Conservation (phyloP, 1,139 yeast species). For the Kodamaea suecica region DNA sequence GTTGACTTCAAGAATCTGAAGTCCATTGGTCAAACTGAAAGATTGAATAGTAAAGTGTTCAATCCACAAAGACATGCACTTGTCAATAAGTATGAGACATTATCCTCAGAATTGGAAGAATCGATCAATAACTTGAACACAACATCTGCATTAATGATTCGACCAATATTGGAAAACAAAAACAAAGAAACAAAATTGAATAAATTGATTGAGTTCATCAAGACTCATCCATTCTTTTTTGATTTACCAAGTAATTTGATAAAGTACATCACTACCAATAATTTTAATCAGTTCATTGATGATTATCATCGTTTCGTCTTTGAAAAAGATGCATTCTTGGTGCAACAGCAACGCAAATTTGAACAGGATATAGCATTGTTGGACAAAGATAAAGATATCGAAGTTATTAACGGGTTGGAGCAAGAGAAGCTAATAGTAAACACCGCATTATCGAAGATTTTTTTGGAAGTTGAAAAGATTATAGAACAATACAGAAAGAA, state of each 20-base stretch:
- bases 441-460: constrained; percentile 40
- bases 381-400: constrained; percentile 16
- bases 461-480: constrained; percentile 64
- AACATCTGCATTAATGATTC: constrained; percentile 64
- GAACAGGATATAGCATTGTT: constrained; percentile 14
- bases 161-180: constrained; percentile 71
- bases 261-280: constrained; percentile 51
- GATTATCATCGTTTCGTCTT: constrained; percentile 61
- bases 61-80: constrained; percentile 33
- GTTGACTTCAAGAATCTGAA: constrained; percentile 34
- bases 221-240: constrained; percentile 60
- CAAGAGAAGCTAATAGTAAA: constrained; percentile 33
- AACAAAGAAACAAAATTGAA: constrained; percentile 57
- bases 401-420: constrained; percentile 17
- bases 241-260: constrained; percentile 66
- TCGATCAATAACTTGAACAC: constrained; percentile 48
- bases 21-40: constrained; percentile 36
- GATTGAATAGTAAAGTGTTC: constrained; percentile 36
- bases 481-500: constrained; percentile 62
- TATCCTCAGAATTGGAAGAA: constrained; percentile 39
- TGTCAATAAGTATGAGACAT: constrained; percentile 20
- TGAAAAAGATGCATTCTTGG: constrained; percentile 22
- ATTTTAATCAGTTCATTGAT: constrained; percentile 68
- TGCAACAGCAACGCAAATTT: constrained; percentile 17
- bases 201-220: constrained; percentile 60